Conservation (phyloP, 2,329 filamentous ascomycete species). For the Botryotinia calthae region DNA sequence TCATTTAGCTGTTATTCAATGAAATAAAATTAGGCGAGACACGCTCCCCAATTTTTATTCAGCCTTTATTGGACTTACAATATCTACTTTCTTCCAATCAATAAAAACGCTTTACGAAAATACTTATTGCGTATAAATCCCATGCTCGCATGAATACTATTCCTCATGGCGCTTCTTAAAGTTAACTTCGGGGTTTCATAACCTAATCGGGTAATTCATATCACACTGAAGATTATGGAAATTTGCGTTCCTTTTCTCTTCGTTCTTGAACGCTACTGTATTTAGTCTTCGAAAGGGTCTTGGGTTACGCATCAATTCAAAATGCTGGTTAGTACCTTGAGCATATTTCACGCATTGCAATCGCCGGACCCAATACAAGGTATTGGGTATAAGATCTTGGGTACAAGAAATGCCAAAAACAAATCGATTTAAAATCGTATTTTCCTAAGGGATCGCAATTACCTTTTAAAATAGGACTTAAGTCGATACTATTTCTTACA, state of each 20-base stretch:
- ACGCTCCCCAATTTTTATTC: not conserved
- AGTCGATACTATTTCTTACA: not conserved
- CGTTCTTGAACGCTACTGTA: not conserved
- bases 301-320: not conserved
- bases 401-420: not conserved
- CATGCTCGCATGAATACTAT: not conserved
- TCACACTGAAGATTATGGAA: not conserved
- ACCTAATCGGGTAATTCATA: not conserved
- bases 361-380: not conserved
- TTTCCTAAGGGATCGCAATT: not conserved
- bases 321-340: not conserved
- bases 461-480: not conserved
- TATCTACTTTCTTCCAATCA: not conserved
- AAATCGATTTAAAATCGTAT: not conserved
- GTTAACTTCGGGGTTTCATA: not conserved
- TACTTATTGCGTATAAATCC: not conserved
- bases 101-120: not conserved
- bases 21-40: not conserved
- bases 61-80: not conserved
- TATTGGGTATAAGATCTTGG: not conserved
- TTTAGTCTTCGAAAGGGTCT: not conserved
- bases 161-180: not conserved
- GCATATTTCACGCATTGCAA: not conserved
- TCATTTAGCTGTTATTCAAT: not conserved
- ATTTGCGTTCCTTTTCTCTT: not conserved